Conservation (phyloP, 31 red algal species). For the Odonthalia washingtoniensis region DNA sequence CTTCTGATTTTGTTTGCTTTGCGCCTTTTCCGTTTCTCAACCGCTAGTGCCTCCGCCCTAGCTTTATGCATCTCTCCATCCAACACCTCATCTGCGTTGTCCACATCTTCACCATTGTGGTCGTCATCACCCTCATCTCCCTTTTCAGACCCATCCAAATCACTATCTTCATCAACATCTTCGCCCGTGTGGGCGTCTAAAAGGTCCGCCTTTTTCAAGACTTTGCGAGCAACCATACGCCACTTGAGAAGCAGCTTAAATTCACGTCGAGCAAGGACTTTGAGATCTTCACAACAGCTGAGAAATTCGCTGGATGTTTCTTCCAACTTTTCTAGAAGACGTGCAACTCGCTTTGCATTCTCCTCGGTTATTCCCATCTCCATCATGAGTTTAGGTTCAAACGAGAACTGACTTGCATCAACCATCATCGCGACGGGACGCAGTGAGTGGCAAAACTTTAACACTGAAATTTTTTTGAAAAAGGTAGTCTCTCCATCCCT, state of each 20-base stretch:
- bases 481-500: conserved; percentile 67
- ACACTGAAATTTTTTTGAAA: conserved; percentile 58
- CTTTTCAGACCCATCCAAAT: conserved; percentile 22
- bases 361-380: conserved; percentile 24
- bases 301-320: conserved; percentile 66
- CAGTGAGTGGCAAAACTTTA: conserved; percentile 63
- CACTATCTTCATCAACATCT: conserved; percentile 36
- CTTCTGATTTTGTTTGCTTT: conserved; percentile 74
- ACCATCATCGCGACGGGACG: conserved; percentile 80
- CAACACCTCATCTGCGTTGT: conserved; percentile 55
- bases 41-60: conserved; percentile 50
- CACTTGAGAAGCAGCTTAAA: conserved; percentile 90
- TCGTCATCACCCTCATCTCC: conserved; percentile 11
- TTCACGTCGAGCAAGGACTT: conserved; percentile 84
- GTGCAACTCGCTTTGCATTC: conserved; percentile 45
- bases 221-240: conserved; percentile 55
- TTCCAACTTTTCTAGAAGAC: conserved; percentile 40
- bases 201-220: conserved; percentile 37
- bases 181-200: conserved; percentile 36
- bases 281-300: conserved; percentile 86
- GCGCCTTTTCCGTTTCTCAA: conserved; percentile 80
- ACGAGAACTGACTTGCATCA: conserved; percentile 70
- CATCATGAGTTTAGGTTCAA: conserved; percentile 47
- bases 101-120: conserved; percentile 24
- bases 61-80: conserved; percentile 72